Base-by-base conservation (phyloP, 148 eudicot species). In the Agrostemma githago region DNA sequence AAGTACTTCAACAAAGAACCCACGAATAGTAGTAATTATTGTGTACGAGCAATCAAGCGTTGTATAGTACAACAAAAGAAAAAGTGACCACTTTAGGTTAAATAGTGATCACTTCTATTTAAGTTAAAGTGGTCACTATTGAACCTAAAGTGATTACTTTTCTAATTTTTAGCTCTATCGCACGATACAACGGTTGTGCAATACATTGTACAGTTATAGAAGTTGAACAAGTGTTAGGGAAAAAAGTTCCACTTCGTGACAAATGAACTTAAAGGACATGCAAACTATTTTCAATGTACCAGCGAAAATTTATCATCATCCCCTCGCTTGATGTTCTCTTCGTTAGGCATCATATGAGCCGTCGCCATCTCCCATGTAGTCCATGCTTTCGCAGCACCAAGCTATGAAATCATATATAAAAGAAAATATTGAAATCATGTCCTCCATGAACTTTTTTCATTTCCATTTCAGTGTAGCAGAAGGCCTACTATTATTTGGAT, bases 291-390 rank as follows among this genome's bases (percentile, higher is more conserved):
- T 41, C 19, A 74, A 11, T 11, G 46, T 82, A 95, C 97, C 96
- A 95, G 84, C 8, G 96, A 86, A 81, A 95, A 95, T 34, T 83
- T 74, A 72, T 92, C 97, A 79, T 95, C 89, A 71, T 90, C 92
- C 68, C 96, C 99, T 76, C 79, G 85, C 82, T 90, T 87, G 75
- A 92, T 82, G 77, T 84, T 86, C 21, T 85, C 98, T 83, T 95
- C 93, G 79, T 85, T 89, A 6, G 89, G 96, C 64, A 83, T 58
- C 80, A 95, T 93, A 86, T 87, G 93, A 39, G 96, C 97, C 6
- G 98, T 95, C 92, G 82, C 83, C 97, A 95, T 86, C 82, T 95
- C 98, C 98, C 97, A 92, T 74, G 86, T 95, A 76, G 98, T 92
- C 98, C 98, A 95, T 79, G 92, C 93, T 79, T 86, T 88, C 64